phyloP scores from a whole-genome alignment of 1,284 basidiomycete species.

The Boletus semigastroideus region DNA sequence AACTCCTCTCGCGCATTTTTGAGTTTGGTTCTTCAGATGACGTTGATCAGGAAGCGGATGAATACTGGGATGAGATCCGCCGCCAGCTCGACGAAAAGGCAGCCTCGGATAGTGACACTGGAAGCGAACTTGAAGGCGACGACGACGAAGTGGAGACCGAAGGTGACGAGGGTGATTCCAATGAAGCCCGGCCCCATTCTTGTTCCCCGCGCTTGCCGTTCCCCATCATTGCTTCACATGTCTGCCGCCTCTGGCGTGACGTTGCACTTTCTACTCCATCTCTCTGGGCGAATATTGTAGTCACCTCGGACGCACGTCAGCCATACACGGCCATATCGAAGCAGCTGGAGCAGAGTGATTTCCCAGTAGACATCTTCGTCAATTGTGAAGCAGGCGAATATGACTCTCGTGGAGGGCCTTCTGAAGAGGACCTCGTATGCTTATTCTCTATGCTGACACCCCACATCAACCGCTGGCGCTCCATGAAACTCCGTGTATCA shows the following conservation, averaged over 20 bases:
- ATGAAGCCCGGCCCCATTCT: conserved; percentile 1
- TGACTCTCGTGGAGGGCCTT: conserved; percentile 8
- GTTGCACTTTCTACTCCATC: conserved; percentile 30
- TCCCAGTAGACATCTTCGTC: conserved; percentile 26
- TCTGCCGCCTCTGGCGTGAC: conserved; percentile 32
- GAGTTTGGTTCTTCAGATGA: background rate
- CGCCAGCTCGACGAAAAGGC: background rate
- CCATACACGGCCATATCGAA: conserved; percentile 17
- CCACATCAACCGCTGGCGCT: conserved; percentile 50
- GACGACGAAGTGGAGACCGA: background rate
- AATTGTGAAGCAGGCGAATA: conserved; percentile 13
- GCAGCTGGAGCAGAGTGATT: conserved; percentile 24
- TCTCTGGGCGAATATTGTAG: conserved; percentile 28
- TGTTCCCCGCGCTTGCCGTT: conserved; percentile 9
- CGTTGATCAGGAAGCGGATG: background rate
- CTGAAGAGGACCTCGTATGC: conserved; percentile 32
- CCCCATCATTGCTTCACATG: conserved; percentile 18
- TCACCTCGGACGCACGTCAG: conserved; percentile 6
- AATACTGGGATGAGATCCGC: background rate
- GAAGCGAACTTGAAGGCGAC: background rate
- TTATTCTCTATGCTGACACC: conserved; percentile 54
- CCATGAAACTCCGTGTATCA: conserved; percentile 45
- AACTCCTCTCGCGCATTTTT: background rate
- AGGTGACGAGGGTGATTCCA: background rate
- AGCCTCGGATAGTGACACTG: background rate